Conservation (phyloP, 305 asterid genomes). For the Ilex paraguariensis region DNA sequence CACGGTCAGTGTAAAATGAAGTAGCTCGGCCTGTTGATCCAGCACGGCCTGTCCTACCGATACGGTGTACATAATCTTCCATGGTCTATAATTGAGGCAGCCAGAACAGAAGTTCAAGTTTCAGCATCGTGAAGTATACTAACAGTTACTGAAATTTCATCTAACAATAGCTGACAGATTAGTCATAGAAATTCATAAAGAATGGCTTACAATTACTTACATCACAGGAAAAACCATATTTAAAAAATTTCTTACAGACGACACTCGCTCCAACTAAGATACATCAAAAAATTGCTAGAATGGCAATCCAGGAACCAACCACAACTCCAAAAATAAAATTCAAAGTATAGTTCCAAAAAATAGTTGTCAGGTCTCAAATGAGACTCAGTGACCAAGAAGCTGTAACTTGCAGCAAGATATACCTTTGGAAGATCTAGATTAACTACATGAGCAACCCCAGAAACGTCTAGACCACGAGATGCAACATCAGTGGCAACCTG, state of each 20-base stretch:
- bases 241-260: no score
- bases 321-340: no score
- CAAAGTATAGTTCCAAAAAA: no score
- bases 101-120: not conserved
- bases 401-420: constrained; percentile 16
- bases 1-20: constrained; percentile 76
- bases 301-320: no score
- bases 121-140: no score
- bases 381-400: not conserved
- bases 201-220: no score
- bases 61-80: constrained; percentile 92
- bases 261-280: no score
- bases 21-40: constrained; percentile 91
- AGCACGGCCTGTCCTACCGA: constrained; percentile 93
- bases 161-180: no score
- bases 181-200: no score
- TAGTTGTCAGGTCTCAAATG: constrained; percentile 2
- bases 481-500: constrained; percentile 99
- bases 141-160: no score
- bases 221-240: no score
- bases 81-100: constrained; percentile 46
- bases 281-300: no score
- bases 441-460: constrained; percentile 88
- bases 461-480: constrained; percentile 87
- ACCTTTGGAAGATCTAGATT: constrained; percentile 95